These are phyloP conservation scores for Persicaria tinctoria DNA, from an alignment of 148 eudicot genomes.

Conservation along the genomic window DNA sequence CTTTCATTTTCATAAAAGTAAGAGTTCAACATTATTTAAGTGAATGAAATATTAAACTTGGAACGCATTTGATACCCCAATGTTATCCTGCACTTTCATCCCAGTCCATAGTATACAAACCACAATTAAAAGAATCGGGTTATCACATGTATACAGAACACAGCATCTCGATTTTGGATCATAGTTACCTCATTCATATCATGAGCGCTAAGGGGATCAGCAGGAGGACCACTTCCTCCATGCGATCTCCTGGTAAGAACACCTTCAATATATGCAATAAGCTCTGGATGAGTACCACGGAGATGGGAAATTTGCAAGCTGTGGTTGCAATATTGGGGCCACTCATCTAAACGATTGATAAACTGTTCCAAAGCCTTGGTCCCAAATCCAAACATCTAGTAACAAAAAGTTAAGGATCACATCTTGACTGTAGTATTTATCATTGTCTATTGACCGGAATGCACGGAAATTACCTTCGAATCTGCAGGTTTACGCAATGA, in stretches of 20 bases:
- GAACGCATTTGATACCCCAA: neutral
- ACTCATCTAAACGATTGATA: conserved; percentile 77
- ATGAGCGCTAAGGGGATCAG: conserved; percentile 46
- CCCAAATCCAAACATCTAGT: conserved; percentile 90
- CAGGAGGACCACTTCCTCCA: conserved; percentile 43
- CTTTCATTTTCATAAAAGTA: too few species aligned
- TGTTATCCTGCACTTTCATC: neutral
- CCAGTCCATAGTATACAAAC: too few species aligned
- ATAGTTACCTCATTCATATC: conserved; percentile 44
- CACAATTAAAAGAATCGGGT: neutral
- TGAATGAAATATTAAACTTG: neutral
- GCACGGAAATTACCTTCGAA: conserved; percentile 43
- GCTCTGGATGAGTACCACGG: conserved; percentile 67
- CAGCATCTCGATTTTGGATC: neutral
- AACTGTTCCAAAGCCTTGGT: conserved; percentile 84
- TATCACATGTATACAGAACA: neutral
- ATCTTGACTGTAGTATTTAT: neutral
- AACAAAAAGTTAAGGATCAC: conserved; percentile 9
- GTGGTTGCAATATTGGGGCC: conserved; percentile 97
- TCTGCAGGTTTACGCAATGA: conserved; percentile 84
- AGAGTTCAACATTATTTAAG: too few species aligned
- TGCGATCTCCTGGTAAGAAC: conserved; percentile 67
- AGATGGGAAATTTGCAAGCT: conserved; percentile 91
- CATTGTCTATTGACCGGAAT: neutral
- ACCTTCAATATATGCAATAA: conserved; percentile 69